Evolutionary conservation across 164 flowering plant genomes (phyloP).

Genomic region (Tetracentron sinense): DNA sequence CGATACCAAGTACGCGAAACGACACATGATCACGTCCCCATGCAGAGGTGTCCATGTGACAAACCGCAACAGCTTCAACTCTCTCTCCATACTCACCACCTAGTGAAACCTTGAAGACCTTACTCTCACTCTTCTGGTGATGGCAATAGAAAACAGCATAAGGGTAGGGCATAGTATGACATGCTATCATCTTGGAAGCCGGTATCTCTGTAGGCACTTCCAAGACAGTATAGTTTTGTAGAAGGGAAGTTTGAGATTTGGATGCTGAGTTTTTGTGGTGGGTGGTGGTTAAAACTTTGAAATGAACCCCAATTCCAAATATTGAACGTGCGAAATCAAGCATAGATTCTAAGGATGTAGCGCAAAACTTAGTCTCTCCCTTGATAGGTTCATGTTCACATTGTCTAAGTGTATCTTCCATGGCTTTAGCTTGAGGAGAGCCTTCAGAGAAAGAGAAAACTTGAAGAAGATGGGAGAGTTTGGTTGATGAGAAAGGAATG

Average conservation of each 20-base stretch:
- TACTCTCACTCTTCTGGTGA: constrained; percentile 23
- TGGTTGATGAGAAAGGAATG: constrained; percentile 43
- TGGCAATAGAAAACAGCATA: constrained; percentile 58
- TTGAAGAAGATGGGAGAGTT: constrained; percentile 35
- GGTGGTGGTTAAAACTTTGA: constrained; percentile 23
- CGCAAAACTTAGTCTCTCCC: constrained; percentile 39
- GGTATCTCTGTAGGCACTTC: constrained; percentile 21
- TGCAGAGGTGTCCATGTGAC: constrained; percentile 53
- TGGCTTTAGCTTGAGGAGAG: constrained; percentile 48
- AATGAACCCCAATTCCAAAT: constrained; percentile 19
- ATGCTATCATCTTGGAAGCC: constrained; percentile 29
- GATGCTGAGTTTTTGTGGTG: neutral
- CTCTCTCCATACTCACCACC: constrained; percentile 35
- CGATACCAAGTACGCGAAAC: constrained; percentile 31
- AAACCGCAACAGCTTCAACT: constrained; percentile 42
- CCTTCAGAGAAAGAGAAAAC: constrained; percentile 30
- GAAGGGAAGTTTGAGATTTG: neutral
- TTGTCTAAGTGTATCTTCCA: constrained; percentile 42
- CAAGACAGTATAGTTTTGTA: constrained; percentile 38
- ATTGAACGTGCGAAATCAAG: constrained; percentile 27
- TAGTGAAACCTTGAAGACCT: constrained; percentile 30
- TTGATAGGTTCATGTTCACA: constrained; percentile 37
- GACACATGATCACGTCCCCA: constrained; percentile 40
- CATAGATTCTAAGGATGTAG: constrained; percentile 55
- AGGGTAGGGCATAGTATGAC: constrained; percentile 59